Percentiles rank a stretch among this genome's conserved stretches.
These are phyloP conservation scores for Serpula lacrymans DNA, from an alignment of 768 basidiomycete species.

Conservation along the genomic window DNA sequence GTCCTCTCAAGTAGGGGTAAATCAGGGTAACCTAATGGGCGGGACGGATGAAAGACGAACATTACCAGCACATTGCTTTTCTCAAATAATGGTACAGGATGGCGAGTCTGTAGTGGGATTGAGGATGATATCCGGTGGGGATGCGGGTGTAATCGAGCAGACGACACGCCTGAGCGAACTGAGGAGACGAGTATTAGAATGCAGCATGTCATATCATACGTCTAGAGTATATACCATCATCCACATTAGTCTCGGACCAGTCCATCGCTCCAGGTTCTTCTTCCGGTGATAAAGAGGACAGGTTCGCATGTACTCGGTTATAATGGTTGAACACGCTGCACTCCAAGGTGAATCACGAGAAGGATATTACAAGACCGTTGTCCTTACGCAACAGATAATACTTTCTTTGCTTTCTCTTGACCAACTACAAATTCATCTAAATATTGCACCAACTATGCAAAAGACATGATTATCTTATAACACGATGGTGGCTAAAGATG, in stretches of 20 bases:
- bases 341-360: constrained; percentile 3
- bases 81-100: constrained; percentile 65
- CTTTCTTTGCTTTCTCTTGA: constrained; percentile 90
- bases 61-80: constrained; percentile 95
- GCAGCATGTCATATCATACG: background rate
- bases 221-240: constrained; percentile 25
- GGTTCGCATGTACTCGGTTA: constrained; percentile 77
- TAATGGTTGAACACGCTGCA: constrained; percentile 92
- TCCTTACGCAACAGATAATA: constrained; percentile 88
- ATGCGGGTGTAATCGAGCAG: constrained; percentile 65
- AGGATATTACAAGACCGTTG: background rate
- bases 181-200: constrained; percentile 8
- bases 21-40: constrained; percentile 3
- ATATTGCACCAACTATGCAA: constrained; percentile 69
- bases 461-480: constrained; percentile 7
- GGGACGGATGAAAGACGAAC: constrained; percentile 36
- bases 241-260: constrained; percentile 22
- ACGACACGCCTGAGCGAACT: constrained; percentile 41
- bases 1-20: constrained; percentile 49
- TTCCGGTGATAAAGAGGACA: constrained; percentile 47
- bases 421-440: constrained; percentile 89
- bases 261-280: constrained; percentile 27
- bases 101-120: constrained; percentile 37
- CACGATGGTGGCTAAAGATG: background rate
- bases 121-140: constrained; percentile 37